Conservation (phyloP, 176 grass and related monocot genomes). For the Oryza meyeriana region DNA sequence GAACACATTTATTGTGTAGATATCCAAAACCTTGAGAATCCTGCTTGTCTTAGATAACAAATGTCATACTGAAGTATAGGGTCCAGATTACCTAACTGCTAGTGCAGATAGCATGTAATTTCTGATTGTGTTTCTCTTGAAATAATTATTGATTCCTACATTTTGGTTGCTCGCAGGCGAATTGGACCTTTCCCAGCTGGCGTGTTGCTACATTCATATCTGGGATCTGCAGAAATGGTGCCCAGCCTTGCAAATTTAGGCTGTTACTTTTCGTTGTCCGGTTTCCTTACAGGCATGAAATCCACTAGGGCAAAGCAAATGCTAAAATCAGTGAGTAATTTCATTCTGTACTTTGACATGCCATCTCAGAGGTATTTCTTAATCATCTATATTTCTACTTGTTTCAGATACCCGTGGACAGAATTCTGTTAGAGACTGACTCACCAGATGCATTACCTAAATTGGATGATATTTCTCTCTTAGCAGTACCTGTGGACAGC, state of each 20-base stretch:
- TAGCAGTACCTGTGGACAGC: slow-evolving; percentile 31
- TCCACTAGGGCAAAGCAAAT: slow-evolving; percentile 70
- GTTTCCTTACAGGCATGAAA: slow-evolving; percentile 68
- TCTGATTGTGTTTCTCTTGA: neutral
- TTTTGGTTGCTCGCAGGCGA: slow-evolving; percentile 42
- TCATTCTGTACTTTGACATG: neutral
- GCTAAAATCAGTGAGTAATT: slow-evolving; percentile 63
- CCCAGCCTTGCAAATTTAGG: slow-evolving; percentile 64
- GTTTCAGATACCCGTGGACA: slow-evolving; percentile 75
- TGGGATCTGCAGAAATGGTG: slow-evolving; percentile 90
- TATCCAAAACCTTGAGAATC: neutral
- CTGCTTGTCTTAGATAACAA: neutral
- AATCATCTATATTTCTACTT: slow-evolving; percentile 7
- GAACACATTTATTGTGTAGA: neutral
- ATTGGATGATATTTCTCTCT: slow-evolving; percentile 52
- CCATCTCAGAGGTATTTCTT: neutral
- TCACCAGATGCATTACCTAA: slow-evolving; percentile 69
- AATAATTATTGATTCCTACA: neutral
- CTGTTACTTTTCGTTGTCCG: slow-evolving; percentile 86
- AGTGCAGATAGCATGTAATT: neutral
- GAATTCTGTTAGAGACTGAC: slow-evolving; percentile 89
- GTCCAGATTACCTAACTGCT: neutral
- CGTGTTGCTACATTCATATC: slow-evolving; percentile 75
- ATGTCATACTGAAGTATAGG: neutral
- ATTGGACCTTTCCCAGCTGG: slow-evolving; percentile 78